Evolutionary conservation across 1,139 yeast genomes (phyloP), one percentile per base, ranked within the genome.

Genomic region (Keqinozyma sinolaborantium): DNA sequence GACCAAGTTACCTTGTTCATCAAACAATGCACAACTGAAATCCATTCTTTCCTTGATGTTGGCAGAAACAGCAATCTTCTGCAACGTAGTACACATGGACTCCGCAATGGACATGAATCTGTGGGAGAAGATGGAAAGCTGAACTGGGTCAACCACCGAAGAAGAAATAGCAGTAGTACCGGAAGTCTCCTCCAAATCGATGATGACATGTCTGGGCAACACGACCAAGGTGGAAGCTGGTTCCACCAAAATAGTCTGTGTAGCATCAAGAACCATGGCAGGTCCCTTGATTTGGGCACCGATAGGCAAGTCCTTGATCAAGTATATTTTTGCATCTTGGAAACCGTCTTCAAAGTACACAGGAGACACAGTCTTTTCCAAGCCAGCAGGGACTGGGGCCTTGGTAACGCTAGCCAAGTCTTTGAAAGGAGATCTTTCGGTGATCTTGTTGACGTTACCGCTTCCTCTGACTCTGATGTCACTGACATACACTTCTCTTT

Each of bases 31-130:
- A 64, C 95, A 84, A 8, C 92, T 82, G 50, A 83, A 84, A 51
- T 84, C 95, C 32, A 84, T 60, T 39, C 95, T 64, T 51, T 84
- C 95, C 50, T 84, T 84, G 42, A 84, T 85, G 48, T 84, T 84
- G 9, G 92, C 82, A 9, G 88, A 80, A 24, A 84, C 84, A 9
- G 90, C 74, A 1, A 92, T 84, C 55, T 82, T 83, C 44, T 83
- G 83, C 41, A 84, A 62, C 7, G 90, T 83, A 42, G 78, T 71
- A 10, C 95, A 95, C 95, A 84, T 84, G 50, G 83, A 92, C 48
- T 84, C 95, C 4, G 95, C 95, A 53, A 84, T 80, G 30, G 86
- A 82, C 88, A 83, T 83, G 50, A 84, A 84, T 43, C 94, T 63
- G 51, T 84, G 88, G 14, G 88, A 83, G 56, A 84, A 84, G 2